A percentile compares a stretch with the other conserved stretches of the same genome.
Evolutionary conservation across 106 monocot genomes (phyloP).

Genomic region (Acorus gramineus): DNA sequence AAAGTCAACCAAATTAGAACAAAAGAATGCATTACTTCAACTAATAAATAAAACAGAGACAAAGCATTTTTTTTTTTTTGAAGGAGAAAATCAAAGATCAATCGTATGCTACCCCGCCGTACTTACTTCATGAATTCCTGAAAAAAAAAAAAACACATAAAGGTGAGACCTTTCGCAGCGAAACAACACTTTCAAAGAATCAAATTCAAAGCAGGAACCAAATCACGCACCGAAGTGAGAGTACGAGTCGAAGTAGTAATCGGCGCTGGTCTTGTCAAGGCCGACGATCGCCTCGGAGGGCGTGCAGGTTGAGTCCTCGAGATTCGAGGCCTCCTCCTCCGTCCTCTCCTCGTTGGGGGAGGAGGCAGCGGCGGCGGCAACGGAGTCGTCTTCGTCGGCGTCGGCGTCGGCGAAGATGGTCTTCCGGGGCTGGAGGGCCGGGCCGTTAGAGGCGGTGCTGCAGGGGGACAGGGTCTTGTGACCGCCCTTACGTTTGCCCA

Average conservation of each 20-base stretch:
- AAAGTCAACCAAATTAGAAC: too few relatives aligned
- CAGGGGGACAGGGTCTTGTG: too few relatives aligned
- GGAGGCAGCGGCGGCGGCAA: too few relatives aligned
- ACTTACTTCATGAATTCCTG: conserved; percentile 53
- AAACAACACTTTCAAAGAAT: too few relatives aligned
- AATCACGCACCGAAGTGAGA: conserved; percentile 69
- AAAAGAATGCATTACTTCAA: too few relatives aligned
- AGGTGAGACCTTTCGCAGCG: too few relatives aligned
- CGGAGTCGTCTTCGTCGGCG: too few relatives aligned
- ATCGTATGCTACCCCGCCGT: not conserved
- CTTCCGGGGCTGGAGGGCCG: too few relatives aligned
- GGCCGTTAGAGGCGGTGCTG: too few relatives aligned
- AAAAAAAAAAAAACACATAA: conserved; percentile 4
- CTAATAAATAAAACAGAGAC: not conserved
- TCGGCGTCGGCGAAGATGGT: too few relatives aligned
- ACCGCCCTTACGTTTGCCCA: too few relatives aligned
- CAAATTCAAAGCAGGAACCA: not conserved
- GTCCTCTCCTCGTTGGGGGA: not conserved
- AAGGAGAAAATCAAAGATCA: not conserved
- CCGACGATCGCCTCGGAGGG: conserved; percentile 28
- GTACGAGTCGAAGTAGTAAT: conserved; percentile 97
- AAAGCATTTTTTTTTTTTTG: not conserved
- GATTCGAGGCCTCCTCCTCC: conserved; percentile 25
- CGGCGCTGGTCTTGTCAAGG: conserved; percentile 91
- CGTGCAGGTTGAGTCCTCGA: conserved; percentile 14